Conservation (phyloP, 306 rosid genomes). For the Prinsepia uniflora region DNA sequence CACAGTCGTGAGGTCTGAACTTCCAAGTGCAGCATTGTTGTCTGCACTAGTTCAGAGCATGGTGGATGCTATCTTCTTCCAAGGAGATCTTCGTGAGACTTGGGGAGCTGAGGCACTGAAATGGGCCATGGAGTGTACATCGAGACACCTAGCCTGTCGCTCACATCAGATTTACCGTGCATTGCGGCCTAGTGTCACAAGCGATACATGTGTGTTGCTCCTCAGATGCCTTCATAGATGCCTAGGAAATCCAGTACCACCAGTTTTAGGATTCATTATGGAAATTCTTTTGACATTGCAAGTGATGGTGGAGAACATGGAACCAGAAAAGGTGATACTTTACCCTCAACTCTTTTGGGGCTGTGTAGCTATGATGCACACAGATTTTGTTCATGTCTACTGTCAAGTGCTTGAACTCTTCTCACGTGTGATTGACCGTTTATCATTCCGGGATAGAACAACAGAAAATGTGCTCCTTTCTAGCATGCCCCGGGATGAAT, state of each 20-base stretch:
- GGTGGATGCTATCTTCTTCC: constrained; percentile 99
- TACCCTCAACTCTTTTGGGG: constrained; percentile 99
- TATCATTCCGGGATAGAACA: constrained; percentile 87
- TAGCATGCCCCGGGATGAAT: constrained; percentile 97
- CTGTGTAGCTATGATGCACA: constrained; percentile 99
- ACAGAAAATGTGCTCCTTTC: constrained; percentile 98
- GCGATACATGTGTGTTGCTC: constrained; percentile 91
- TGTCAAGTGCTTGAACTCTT: constrained; percentile 98
- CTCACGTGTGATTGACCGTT: constrained; percentile 88
- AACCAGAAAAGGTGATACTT: constrained; percentile 97
- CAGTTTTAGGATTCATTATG: constrained; percentile 90
- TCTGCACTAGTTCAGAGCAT: constrained; percentile 98
- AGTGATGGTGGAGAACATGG: constrained; percentile 99
- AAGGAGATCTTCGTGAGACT: constrained; percentile 97
- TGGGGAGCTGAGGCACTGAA: constrained; percentile 98
- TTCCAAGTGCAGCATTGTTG: constrained; percentile 98
- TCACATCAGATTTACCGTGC: constrained; percentile 99
- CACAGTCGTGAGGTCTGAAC: constrained; percentile 86
- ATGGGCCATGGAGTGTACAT: constrained; percentile 99
- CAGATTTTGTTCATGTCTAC: constrained; percentile 97
- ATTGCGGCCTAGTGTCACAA: constrained; percentile 90
- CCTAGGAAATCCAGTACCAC: constrained; percentile 95
- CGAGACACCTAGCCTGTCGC: constrained; percentile 96
- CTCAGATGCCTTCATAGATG: constrained; percentile 97
- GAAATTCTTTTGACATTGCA: constrained; percentile 94